A percentile compares a stretch with the other conserved stretches of the same genome.
Evolutionary conservation across 345 rosid genomes (phyloP).

Genomic region (Sonneratia alba): DNA sequence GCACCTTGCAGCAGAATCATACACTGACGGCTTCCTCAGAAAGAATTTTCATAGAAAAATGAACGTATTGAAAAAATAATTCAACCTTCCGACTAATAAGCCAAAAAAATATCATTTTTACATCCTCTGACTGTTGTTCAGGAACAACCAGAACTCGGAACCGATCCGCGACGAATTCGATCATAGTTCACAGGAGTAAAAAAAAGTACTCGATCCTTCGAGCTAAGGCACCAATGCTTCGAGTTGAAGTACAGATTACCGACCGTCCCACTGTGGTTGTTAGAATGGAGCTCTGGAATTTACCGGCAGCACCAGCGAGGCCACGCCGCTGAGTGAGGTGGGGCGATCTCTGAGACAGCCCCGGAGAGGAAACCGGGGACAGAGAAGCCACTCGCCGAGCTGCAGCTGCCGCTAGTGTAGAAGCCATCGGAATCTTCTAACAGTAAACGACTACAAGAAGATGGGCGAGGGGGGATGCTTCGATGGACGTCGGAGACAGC

Average conservation of each 20-base stretch:
- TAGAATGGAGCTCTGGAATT: slow-evolving; percentile 3
- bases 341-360: slow-evolving; percentile 18
- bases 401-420: slow-evolving; percentile 32
- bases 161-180: neutral
- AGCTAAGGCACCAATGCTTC: neutral
- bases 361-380: slow-evolving; percentile 23
- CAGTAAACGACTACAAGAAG: neutral
- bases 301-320: slow-evolving; percentile 82
- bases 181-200: too few species aligned
- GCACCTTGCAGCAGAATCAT: too few species aligned
- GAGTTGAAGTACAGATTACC: neutral
- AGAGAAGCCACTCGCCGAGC: slow-evolving; percentile 35
- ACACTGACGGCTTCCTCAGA: too few species aligned
- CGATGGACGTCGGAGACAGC: neutral
- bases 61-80: neutral
- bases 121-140: neutral
- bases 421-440: slow-evolving; percentile 29
- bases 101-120: neutral
- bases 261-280: neutral
- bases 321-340: slow-evolving; percentile 60
- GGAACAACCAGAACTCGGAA: neutral
- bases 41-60: neutral
- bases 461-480: neutral
- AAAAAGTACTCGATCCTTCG: neutral
- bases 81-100: neutral